Percentiles rank a stretch among this genome's conserved stretches.
These are phyloP conservation scores for Tuber magnatum DNA, from an alignment of 495 filamentous ascomycete genomes.

Conservation along the genomic window DNA sequence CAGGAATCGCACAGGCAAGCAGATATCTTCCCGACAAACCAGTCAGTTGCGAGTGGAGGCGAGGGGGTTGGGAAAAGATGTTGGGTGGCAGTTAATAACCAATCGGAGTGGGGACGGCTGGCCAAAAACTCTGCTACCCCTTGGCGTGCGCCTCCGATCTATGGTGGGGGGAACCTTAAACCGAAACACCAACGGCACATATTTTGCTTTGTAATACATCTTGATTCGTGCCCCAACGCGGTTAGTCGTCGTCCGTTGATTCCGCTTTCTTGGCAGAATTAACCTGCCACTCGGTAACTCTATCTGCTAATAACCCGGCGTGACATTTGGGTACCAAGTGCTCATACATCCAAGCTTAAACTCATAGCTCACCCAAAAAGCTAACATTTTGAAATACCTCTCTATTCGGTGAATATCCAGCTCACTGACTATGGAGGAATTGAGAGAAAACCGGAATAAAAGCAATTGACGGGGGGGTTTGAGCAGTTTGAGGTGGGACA, in stretches of 20 bases:
- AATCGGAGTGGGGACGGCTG: neutral
- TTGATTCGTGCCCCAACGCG: neutral
- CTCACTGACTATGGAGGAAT: neutral
- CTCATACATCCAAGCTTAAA: neutral
- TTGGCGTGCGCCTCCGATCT: neutral
- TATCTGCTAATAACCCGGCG: neutral
- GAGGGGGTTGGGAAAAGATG: neutral
- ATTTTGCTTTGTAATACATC: neutral
- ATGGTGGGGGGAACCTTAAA: neutral
- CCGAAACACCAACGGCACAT: neutral
- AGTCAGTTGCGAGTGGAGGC: neutral
- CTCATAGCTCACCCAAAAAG: neutral
- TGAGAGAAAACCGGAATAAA: neutral
- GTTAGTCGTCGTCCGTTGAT: neutral
- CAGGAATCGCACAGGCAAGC: neutral
- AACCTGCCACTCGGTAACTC: neutral
- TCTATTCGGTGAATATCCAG: neutral
- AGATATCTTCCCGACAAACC: neutral
- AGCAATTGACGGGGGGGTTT: neutral
- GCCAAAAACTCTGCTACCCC: neutral
- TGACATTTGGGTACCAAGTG: neutral
- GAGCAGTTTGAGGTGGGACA: neutral
- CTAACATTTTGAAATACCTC: neutral
- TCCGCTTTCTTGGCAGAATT: neutral
- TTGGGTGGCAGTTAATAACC: slow-evolving; percentile 1